Conservation (phyloP, 352 stramenopile species). For the Pythium phragmitis region DNA sequence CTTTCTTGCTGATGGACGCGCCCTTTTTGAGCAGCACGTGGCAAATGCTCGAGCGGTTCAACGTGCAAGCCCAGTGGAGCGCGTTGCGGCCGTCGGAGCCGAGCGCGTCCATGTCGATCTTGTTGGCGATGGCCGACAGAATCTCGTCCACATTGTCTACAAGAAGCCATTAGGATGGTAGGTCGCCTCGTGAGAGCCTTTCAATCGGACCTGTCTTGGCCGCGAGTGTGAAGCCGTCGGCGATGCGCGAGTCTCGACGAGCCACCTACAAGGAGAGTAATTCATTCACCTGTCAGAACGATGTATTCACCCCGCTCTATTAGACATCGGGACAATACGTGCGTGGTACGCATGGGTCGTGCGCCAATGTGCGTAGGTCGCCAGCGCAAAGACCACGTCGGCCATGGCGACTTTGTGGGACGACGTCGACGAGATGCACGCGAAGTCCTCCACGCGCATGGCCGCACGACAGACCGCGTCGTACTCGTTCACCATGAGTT, state of each 20-base stretch:
- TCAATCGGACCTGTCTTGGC: slow-evolving; percentile 47
- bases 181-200: not conserved
- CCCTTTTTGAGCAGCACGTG: slow-evolving; percentile 84
- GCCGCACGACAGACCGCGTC: slow-evolving; percentile 42
- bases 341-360: slow-evolving; percentile 64
- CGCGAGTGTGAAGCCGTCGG: slow-evolving; percentile 70
- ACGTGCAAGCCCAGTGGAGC: slow-evolving; percentile 74
- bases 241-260: slow-evolving; percentile 43
- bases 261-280: slow-evolving; percentile 12
- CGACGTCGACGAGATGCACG: slow-evolving; percentile 45
- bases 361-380: slow-evolving; percentile 59
- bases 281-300: not conserved
- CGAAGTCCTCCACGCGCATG: slow-evolving; percentile 56
- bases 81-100: slow-evolving; percentile 77
- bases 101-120: slow-evolving; percentile 70
- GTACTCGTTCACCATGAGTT: slow-evolving; percentile 48
- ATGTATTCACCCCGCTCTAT: not conserved
- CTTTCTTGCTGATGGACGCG: slow-evolving; percentile 72
- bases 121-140: slow-evolving; percentile 64
- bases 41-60: slow-evolving; percentile 75
- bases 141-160: slow-evolving; percentile 76
- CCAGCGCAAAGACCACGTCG: slow-evolving; percentile 40
- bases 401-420: slow-evolving; percentile 41
- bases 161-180: not conserved
- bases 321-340: slow-evolving; percentile 8